Base-by-base conservation (phyloP, 345 rosid species). In the Populus euphratica region DNA sequence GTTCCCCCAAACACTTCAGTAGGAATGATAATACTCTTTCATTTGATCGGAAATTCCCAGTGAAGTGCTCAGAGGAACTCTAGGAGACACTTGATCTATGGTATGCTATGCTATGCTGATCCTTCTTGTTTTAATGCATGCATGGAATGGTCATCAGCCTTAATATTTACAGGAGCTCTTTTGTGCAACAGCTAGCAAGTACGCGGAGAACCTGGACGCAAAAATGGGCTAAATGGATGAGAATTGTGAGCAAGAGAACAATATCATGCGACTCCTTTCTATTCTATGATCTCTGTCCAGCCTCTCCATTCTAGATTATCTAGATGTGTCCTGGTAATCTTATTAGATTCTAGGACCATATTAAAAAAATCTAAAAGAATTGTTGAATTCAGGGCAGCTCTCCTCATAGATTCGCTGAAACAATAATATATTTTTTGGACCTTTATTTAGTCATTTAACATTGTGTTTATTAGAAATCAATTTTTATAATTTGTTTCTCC, bases 1-100 rank as follows among this genome's bases (percentile, higher is more conserved):
- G 93, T 85, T 86, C 89, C 87, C 87, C 89, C 87, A 86, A 88
- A 88, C 93, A 86, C 85, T 89, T 86, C 88, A 86, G 82, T 84
- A 31, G 77, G 77, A 18, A 72, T 6, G 27, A 2, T 52, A 52
- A 33, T 10, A 17, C 62, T 56, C 27, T 49, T 33, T 52, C 13
- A 2, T 44, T 14, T 54, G 29, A 11, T 33, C 9, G 18, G 5
- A 33, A 36, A 38, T 44, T 70, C 77, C 78, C 81, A 81, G 10
- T 86, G 90, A 89, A 85, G 88, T 85, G 86, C 27, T 82, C 82
- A 27, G 39, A 72, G 83, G 85, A 84, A 86, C 90, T 82, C 83
- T 75, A 52, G 84, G 87, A 56, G 78, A 83, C 73, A 78, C 67
- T 67, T 72, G 82, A 80, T 68, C 11, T 0, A n/a, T n/a, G 25